Base-by-base conservation (phyloP, 768 basidiomycete species). In the Cystobasidiopsis lactophilus region DNA sequence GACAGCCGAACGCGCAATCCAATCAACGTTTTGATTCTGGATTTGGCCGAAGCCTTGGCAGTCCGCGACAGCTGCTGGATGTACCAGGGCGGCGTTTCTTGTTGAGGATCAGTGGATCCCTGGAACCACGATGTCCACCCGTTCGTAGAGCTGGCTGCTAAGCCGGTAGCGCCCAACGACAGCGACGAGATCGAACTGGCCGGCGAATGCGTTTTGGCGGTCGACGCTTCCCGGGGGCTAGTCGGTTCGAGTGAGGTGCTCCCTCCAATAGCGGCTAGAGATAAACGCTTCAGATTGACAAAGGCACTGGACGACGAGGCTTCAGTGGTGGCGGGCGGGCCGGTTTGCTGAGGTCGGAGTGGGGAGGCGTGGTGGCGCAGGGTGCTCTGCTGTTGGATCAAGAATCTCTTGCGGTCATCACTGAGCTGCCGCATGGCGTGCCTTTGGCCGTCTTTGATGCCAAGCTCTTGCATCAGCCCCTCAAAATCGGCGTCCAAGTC, bases 1-100 rank as follows among this genome's bases (percentile, higher is more conserved):
- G 85, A 83, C 1, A 93, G 69, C 60, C 85, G 81, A 0, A 88
- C 81, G 2, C 86, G 77, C 18, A 95, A 70, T 1, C 79, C 77
- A 40, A 85, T 80, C 2, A 93, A 69, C 60, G 82, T 77, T 62
- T 82, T 85, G 48, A 75, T 71, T 26, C 86, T 71, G 60, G 75
- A 77, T 37, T 73, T 66, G 58, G 80, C 77, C 9, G 70, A 67
- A 3, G 70, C 58, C 59, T 73, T 82, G 47, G 61, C 63, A 33
- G 3, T 19, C 11, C 18, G 23, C 50, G n/a, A n/a, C n/a, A 86
- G 69, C 11, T 72, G 70, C 45, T 77, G 72, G 37, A 78, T 75
- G 66, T 80, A 82, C 68, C 73, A 75, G 58, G 69, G 73, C 5
- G 77, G 73, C 33, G 60, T 56, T 52, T 59, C 59, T 40, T 62